A percentile compares a stretch with the other conserved stretches of the same genome.
Evolutionary conservation across 495 filamentous ascomycete species (phyloP).

Genomic region (Bryoglossum gracile): DNA sequence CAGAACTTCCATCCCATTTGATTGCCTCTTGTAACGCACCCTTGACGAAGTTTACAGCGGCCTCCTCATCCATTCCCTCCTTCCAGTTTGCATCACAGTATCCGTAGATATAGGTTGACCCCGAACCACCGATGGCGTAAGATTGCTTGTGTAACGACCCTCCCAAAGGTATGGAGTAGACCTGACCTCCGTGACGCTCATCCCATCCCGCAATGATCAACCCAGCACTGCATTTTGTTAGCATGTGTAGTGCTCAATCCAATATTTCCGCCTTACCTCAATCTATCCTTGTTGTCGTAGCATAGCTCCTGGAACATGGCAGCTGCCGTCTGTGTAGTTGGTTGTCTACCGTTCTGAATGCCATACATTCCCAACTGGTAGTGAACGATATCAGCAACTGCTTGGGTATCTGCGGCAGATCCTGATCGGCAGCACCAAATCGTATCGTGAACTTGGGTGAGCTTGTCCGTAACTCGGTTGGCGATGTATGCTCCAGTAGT

Average conservation of each 20-base stretch:
- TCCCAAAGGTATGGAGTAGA: slow-evolving; percentile 94
- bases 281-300: slow-evolving; percentile 90
- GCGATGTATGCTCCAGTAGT: slow-evolving; percentile 99
- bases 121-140: slow-evolving; percentile 93
- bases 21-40: slow-evolving; percentile 85
- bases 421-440: slow-evolving; percentile 99
- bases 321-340: slow-evolving; percentile 89
- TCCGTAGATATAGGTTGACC: slow-evolving; percentile 98
- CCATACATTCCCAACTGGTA: slow-evolving; percentile 93
- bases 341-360: slow-evolving; percentile 76
- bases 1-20: slow-evolving; percentile 98
- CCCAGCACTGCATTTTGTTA: slow-evolving; percentile 58
- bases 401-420: slow-evolving; percentile 95
- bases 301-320: slow-evolving; percentile 95
- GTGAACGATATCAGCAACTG: slow-evolving; percentile 93
- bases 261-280: slow-evolving; percentile 47
- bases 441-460: slow-evolving; percentile 96
- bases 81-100: slow-evolving; percentile 97
- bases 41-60: slow-evolving; percentile 92
- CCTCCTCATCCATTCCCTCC: slow-evolving; percentile 88
- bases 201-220: slow-evolving; percentile 98
- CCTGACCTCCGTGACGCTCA: slow-evolving; percentile 84
- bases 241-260: neutral
- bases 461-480: slow-evolving; percentile 97
- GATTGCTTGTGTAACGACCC: slow-evolving; percentile 96